Evolutionary conservation across 2,329 filamentous ascomycete genomes (phyloP).

Genomic region (Raffaelea albimanens): DNA sequence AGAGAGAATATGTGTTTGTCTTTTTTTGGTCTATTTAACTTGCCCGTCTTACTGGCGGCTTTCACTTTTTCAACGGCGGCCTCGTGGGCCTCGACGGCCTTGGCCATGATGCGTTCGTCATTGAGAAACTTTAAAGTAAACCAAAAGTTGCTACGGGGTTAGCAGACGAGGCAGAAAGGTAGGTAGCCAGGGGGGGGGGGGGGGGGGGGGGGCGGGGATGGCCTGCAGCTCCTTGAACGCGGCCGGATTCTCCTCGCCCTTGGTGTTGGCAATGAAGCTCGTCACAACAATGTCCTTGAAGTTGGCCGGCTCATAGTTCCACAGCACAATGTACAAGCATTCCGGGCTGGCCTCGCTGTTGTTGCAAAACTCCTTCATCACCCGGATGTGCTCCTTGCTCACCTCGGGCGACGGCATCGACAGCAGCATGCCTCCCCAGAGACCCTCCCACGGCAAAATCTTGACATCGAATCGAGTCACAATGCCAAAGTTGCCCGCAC

Average conservation of each 20-base stretch:
- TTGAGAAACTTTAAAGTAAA: conserved; percentile 26
- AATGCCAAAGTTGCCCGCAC: conserved; percentile 32
- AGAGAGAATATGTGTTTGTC: too few relatives aligned
- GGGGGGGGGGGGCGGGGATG: conserved; percentile 7
- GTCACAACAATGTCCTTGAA: conserved; percentile 14
- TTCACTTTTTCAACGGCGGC: conserved; percentile 15
- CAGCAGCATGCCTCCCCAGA: conserved; percentile 18
- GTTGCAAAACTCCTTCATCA: conserved; percentile 11
- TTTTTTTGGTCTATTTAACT: too few relatives aligned
- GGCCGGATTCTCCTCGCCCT: conserved; percentile 11
- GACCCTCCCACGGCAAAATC: conserved; percentile 6
- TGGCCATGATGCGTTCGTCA: conserved; percentile 22
- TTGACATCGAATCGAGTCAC: conserved; percentile 17
- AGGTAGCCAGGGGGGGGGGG: too few relatives aligned
- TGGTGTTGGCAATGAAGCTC: conserved; percentile 12
- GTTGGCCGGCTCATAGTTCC: conserved; percentile 13
- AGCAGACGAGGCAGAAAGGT: not conserved
- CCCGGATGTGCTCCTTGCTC: conserved; percentile 6
- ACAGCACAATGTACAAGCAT: conserved; percentile 12
- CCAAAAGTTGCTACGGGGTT: conserved; percentile 20
- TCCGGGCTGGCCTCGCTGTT: conserved; percentile 9
- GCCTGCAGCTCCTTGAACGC: conserved; percentile 14
- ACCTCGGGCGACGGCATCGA: conserved; percentile 3
- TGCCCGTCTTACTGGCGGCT: conserved; percentile 10
- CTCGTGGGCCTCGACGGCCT: conserved; percentile 22